These are phyloP conservation scores for Pelargonium citronellum DNA, from an alignment of 441 rosid species.

Conservation along the genomic window DNA sequence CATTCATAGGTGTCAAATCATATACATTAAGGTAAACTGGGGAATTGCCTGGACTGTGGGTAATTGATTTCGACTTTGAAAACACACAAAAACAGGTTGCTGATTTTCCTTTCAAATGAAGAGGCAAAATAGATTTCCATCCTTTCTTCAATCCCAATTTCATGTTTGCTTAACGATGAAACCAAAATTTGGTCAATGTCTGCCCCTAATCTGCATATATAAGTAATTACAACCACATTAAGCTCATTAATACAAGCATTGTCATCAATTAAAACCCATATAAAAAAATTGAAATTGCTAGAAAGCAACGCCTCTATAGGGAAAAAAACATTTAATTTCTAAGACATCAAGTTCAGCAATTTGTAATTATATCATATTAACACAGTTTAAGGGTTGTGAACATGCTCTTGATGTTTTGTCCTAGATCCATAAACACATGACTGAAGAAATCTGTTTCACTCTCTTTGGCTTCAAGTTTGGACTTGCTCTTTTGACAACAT, in stretches of 20 bases:
- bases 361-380: too few relatives aligned
- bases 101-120: slow-evolving; percentile 46
- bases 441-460: too few relatives aligned
- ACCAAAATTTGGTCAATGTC: slow-evolving; percentile 27
- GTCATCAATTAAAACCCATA: not conserved
- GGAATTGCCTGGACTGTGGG: slow-evolving; percentile 39
- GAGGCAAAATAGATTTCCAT: slow-evolving; percentile 44
- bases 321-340: too few relatives aligned
- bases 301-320: not conserved
- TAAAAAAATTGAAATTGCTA: not conserved
- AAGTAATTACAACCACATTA: not conserved
- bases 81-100: slow-evolving; percentile 50
- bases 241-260: not conserved
- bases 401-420: too few relatives aligned
- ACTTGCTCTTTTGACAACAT: too few relatives aligned
- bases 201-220: slow-evolving; percentile 33
- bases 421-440: too few relatives aligned
- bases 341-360: too few relatives aligned
- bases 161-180: slow-evolving; percentile 34
- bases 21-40: slow-evolving; percentile 75
- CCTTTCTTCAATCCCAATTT: slow-evolving; percentile 44
- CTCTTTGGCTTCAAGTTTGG: too few relatives aligned
- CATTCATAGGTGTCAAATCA: slow-evolving; percentile 64
- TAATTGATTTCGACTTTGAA: slow-evolving; percentile 44
- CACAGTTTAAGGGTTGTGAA: too few relatives aligned